Evolutionary conservation across 2,329 filamentous ascomycete genomes (phyloP).

Genomic region (Didymella segeticola): DNA sequence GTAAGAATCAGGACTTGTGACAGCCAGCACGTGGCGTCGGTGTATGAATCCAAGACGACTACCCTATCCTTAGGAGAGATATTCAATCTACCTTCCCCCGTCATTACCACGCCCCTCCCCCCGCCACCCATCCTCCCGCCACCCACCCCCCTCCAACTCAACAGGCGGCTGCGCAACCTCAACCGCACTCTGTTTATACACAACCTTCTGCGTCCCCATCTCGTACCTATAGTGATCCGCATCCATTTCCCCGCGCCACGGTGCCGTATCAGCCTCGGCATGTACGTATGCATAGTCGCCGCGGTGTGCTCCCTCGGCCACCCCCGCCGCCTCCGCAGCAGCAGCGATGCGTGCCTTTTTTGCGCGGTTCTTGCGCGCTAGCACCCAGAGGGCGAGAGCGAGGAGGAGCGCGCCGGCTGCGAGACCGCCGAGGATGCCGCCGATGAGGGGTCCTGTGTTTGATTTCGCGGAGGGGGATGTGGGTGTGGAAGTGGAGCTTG

Average conservation of each 20-base stretch:
- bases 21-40: no score
- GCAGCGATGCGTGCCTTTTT: not conserved
- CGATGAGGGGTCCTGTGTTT: not conserved
- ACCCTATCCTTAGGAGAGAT: no score
- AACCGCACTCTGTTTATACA: not conserved
- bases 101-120: no score
- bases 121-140: not conserved
- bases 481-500: not conserved
- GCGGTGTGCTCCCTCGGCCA: no score
- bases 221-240: not conserved
- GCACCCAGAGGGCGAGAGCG: not conserved
- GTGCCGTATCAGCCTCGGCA: not conserved
- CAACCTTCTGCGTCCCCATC: conserved; percentile 1
- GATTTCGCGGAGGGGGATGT: not conserved
- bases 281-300: no score
- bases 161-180: conserved; percentile 3
- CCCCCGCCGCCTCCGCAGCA: not conserved
- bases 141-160: not conserved
- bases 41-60: no score
- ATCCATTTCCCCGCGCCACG: not conserved
- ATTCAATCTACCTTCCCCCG: no score
- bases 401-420: not conserved
- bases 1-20: no score
- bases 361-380: not conserved
- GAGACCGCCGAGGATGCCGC: not conserved